Percentiles rank a stretch among this genome's conserved stretches.
These are phyloP conservation scores for Chalaropsis ovoidea DNA, from an alignment of 2,329 filamentous ascomycete species.

Conservation along the genomic window DNA sequence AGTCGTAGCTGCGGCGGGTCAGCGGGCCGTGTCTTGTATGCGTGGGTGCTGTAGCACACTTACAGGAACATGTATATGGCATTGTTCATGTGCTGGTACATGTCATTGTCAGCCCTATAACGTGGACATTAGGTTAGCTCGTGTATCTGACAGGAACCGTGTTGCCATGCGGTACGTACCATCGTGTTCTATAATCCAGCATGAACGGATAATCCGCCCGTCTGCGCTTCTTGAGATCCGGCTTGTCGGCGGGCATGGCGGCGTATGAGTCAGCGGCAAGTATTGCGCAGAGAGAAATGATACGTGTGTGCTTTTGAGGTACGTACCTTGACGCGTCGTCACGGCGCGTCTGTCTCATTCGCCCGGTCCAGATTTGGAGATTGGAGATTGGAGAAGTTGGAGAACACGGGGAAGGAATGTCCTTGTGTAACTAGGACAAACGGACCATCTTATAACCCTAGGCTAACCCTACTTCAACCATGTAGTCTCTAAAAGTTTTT, in stretches of 20 bases:
- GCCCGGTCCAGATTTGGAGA: not conserved
- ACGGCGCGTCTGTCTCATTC: not conserved
- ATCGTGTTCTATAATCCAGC: slow-evolving; percentile 77
- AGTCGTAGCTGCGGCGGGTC: slow-evolving; percentile 56
- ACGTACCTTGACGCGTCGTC: not conserved
- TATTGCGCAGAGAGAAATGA: not conserved
- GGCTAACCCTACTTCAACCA: not conserved
- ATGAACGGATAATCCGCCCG: slow-evolving; percentile 65
- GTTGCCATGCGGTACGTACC: slow-evolving; percentile 42
- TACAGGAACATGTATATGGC: slow-evolving; percentile 72
- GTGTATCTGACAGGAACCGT: not conserved
- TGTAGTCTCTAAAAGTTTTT: slow-evolving; percentile 28
- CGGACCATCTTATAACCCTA: not conserved
- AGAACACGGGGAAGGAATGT: not conserved
- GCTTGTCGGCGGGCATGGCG: not conserved
- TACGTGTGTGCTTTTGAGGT: too few species aligned
- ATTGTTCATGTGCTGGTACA: slow-evolving; percentile 92
- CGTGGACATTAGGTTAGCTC: slow-evolving; percentile 12
- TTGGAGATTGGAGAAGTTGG: not conserved
- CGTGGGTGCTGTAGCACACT: slow-evolving; percentile 27
- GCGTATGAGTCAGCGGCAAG: too few species aligned
- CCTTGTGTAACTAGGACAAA: not conserved
- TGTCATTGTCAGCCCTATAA: slow-evolving; percentile 78
- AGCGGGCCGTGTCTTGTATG: not conserved
- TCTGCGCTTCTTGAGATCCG: slow-evolving; percentile 5